Percentiles rank a stretch among this genome's conserved stretches.
Evolutionary conservation across 768 basidiomycete genomes (phyloP).

Genomic region (Termitomyces sp.): DNA sequence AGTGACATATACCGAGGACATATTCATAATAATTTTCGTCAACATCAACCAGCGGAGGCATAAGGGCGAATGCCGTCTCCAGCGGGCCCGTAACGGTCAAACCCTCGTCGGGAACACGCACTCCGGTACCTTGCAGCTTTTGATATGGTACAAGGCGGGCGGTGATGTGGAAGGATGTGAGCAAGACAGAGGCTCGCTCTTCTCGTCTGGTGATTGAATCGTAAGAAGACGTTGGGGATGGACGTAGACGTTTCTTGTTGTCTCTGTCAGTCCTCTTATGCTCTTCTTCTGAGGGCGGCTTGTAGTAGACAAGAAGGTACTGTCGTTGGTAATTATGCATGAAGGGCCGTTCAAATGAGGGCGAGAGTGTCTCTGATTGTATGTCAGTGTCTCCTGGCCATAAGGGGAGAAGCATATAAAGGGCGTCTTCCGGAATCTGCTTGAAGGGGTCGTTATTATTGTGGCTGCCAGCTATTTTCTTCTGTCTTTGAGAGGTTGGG

Average conservation of each 20-base stretch:
- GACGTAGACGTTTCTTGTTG: slow-evolving; percentile 40
- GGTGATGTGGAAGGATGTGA: slow-evolving; percentile 65
- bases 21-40: slow-evolving; percentile 33
- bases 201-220: slow-evolving; percentile 29
- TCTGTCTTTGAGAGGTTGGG: slow-evolving; percentile 22
- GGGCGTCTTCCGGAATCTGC: slow-evolving; percentile 58
- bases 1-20: slow-evolving; percentile 57
- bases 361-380: slow-evolving; percentile 20
- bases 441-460: slow-evolving; percentile 45
- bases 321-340: slow-evolving; percentile 50
- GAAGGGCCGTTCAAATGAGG: slow-evolving; percentile 26
- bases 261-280: slow-evolving; percentile 26
- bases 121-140: slow-evolving; percentile 68
- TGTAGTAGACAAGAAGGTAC: slow-evolving; percentile 81
- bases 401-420: slow-evolving; percentile 83
- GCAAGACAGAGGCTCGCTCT: slow-evolving; percentile 41
- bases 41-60: slow-evolving; percentile 31
- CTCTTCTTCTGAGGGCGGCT: slow-evolving; percentile 22
- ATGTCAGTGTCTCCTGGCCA: slow-evolving; percentile 75
- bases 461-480: slow-evolving; percentile 21
- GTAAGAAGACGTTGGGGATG: slow-evolving; percentile 30
- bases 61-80: slow-evolving; percentile 44
- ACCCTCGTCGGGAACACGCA: slow-evolving; percentile 70
- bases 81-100: slow-evolving; percentile 61
- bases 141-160: slow-evolving; percentile 70